phyloP scores from a whole-genome alignment of 2,329 filamentous ascomycete species.

The Thermochaetoides dissita region DNA sequence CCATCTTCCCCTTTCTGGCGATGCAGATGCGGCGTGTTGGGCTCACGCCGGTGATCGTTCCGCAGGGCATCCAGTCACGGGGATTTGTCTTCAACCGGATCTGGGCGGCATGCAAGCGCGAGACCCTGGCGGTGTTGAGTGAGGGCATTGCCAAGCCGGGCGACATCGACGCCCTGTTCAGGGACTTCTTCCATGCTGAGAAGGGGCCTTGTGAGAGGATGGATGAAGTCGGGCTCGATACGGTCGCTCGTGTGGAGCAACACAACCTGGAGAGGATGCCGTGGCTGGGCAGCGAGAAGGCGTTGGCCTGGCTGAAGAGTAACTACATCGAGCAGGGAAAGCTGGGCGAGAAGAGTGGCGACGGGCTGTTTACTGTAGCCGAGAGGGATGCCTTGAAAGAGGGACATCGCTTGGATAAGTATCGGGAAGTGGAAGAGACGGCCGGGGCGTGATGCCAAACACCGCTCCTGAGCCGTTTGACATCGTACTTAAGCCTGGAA shows the following conservation, averaged over 20 bases:
- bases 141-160: slow-evolving; percentile 20
- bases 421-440: slow-evolving; percentile 14
- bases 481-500: too few relatives aligned
- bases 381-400: slow-evolving; percentile 15
- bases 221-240: slow-evolving; percentile 22
- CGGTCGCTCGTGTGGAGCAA: slow-evolving; percentile 18
- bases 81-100: slow-evolving; percentile 24
- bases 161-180: slow-evolving; percentile 21
- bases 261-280: slow-evolving; percentile 13
- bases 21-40: slow-evolving; percentile 18
- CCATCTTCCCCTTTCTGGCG: slow-evolving; percentile 19
- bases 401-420: slow-evolving; percentile 9
- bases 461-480: too few relatives aligned
- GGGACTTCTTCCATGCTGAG: slow-evolving; percentile 19
- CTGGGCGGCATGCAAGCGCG: slow-evolving; percentile 23
- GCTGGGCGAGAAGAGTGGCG: slow-evolving; percentile 19
- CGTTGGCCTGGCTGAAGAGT: slow-evolving; percentile 16
- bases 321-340: slow-evolving; percentile 17
- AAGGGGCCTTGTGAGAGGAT: slow-evolving; percentile 21
- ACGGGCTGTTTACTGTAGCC: slow-evolving; percentile 16
- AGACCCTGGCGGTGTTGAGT: slow-evolving; percentile 19
- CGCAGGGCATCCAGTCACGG: slow-evolving; percentile 17
- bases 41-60: slow-evolving; percentile 16
- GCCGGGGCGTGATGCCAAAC: slow-evolving; percentile 10
- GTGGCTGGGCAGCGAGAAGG: slow-evolving; percentile 5